phyloP scores from a whole-genome alignment of 2,329 filamentous ascomycete genomes.

The Botrytis elliptica region DNA sequence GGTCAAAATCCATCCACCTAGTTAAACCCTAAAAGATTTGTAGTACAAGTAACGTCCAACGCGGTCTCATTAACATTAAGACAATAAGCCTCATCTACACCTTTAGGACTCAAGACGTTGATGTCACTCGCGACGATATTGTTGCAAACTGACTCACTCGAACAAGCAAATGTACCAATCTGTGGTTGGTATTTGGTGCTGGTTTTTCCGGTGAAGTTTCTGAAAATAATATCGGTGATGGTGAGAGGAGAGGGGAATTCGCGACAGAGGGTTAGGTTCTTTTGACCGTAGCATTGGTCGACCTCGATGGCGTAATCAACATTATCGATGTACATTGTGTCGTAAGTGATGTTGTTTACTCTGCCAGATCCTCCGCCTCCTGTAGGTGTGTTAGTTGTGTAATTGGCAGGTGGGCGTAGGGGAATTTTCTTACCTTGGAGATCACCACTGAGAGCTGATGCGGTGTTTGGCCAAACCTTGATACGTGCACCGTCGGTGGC shows the following conservation, averaged over 20 bases:
- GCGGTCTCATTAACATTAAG: slow-evolving; percentile 44
- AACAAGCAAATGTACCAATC: slow-evolving; percentile 50
- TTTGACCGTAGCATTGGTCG: slow-evolving; percentile 65
- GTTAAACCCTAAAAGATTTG: slow-evolving; percentile 34
- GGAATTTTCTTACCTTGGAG: slow-evolving; percentile 43
- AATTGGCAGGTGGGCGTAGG: background rate
- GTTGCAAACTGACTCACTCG: slow-evolving; percentile 46
- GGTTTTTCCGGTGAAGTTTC: slow-evolving; percentile 56
- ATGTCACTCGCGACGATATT: slow-evolving; percentile 51
- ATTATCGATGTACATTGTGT: slow-evolving; percentile 58
- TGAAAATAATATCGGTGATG: slow-evolving; percentile 56
- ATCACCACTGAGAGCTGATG: slow-evolving; percentile 55
- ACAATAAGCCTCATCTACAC: slow-evolving; percentile 45
- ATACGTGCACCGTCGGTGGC: slow-evolving; percentile 63
- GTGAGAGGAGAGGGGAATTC: slow-evolving; percentile 54
- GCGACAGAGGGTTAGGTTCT: slow-evolving; percentile 60
- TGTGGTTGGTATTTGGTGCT: slow-evolving; percentile 45
- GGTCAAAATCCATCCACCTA: slow-evolving; percentile 14
- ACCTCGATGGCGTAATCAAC: slow-evolving; percentile 65
- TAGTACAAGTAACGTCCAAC: slow-evolving; percentile 41
- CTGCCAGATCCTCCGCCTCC: slow-evolving; percentile 63
- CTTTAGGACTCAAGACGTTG: slow-evolving; percentile 48
- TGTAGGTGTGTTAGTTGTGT: slow-evolving; percentile 9
- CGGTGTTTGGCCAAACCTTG: slow-evolving; percentile 64
- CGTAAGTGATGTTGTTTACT: slow-evolving; percentile 67